Evolutionary conservation across 192 early-diverging fungal species (phyloP).

Genomic region (Spizellomyces punctatus): DNA sequence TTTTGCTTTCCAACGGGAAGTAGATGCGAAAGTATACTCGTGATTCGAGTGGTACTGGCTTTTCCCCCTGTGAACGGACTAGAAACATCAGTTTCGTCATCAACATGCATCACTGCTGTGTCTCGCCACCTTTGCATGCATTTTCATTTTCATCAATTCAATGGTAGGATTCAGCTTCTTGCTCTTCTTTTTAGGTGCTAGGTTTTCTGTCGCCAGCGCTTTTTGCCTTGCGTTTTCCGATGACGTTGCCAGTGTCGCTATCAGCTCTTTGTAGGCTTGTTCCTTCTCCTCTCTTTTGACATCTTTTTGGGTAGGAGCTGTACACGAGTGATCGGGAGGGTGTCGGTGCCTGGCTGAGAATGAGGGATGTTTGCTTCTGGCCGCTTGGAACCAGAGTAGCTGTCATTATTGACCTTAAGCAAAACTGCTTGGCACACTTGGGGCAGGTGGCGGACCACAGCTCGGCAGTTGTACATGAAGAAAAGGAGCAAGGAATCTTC

Average conservation of each 20-base stretch:
- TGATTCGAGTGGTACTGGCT: background rate
- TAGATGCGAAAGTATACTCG: conserved; percentile 6
- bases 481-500: conserved; percentile 2
- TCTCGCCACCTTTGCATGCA: conserved; percentile 13
- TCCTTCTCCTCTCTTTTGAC: background rate
- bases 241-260: background rate
- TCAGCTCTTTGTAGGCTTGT: background rate
- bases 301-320: background rate
- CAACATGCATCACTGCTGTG: background rate
- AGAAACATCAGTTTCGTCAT: background rate
- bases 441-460: conserved; percentile 7
- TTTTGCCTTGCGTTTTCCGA: no score
- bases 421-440: conserved; percentile 1
- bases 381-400: no score
- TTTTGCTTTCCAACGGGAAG: background rate
- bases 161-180: conserved; percentile 4
- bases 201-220: background rate
- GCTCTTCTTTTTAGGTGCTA: background rate
- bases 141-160: conserved; percentile 25
- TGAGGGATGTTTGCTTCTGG: no score
- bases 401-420: background rate
- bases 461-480: background rate
- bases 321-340: conserved; percentile 12
- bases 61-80: conserved; percentile 12
- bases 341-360: conserved; percentile 8